Evolutionary conservation across 306 rosid species (phyloP), one percentile per base, ranked within the genome.

Genomic region (Prinsepia uniflora): DNA sequence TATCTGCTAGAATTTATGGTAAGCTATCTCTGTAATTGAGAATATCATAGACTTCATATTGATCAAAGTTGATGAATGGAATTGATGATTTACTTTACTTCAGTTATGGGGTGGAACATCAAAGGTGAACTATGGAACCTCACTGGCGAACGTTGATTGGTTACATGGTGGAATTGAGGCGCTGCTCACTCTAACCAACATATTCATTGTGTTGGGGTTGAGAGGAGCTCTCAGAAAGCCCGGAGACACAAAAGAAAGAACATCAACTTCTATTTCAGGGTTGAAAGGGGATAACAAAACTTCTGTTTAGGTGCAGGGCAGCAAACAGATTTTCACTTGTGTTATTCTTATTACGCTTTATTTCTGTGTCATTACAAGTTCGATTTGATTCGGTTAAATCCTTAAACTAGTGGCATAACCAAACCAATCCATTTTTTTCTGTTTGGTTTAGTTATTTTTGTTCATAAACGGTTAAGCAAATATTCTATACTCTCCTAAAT

Each of bases 1-100:
- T 94, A 45, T 97, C 98, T 30, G 97, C 98, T 69, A 96, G 96
- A 77, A 94, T 94, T 72, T 94, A 89, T 67, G 98, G 98, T 91
- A 72, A 77, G 68, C 71, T 81, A 73, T 59, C 46, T 40, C 49
- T 19, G 18, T 15, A 17, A 34, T 45, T 24, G 59, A 70, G 58
- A 39, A 41, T 39, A 46, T 53, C 34, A 44, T 13, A 30, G 15
- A 15, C 30, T 18, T 55, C 45, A 36, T 36, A 50, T 61, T 13
- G 43, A 20, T 68, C 30, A 17, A 39, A 19, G 58, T 63, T 47
- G 14, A 18, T 18, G 2, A 52, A 52, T 42, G 15, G 2, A 47
- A 52, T 42, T 10, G 24, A 67, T 74, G 20, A 57, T 18, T 80
- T 56, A 76, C 24, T 22, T 45, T 57, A 20, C 47, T 77, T 41